A percentile compares a stretch with the other conserved stretches of the same genome.
Evolutionary conservation across 2,329 filamentous ascomycete species (phyloP).

Genomic region (Diaporthe velutina): DNA sequence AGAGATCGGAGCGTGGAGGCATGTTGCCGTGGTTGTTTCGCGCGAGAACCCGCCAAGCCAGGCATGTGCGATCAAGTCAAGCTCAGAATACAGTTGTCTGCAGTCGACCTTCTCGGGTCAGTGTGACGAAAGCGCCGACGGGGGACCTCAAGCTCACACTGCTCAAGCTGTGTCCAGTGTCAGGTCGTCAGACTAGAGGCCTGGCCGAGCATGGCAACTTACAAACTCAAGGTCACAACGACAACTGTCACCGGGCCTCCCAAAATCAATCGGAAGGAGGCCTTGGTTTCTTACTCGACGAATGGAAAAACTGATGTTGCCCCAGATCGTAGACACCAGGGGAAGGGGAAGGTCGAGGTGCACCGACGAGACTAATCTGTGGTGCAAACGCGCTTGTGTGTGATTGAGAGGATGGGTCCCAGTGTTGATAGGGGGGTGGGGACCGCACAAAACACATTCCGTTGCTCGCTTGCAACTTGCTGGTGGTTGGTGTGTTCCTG

Average conservation of each 20-base stretch:
- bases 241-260: background rate
- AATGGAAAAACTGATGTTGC: background rate
- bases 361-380: background rate
- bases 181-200: background rate
- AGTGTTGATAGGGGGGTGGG: background rate
- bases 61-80: background rate
- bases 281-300: background rate
- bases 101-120: background rate
- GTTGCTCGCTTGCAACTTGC: background rate
- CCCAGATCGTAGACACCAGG: background rate
- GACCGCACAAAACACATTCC: background rate
- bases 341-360: background rate
- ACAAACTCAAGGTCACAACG: background rate
- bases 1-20: background rate
- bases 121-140: background rate
- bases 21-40: slow-evolving; percentile 3
- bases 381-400: background rate
- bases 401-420: background rate
- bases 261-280: background rate
- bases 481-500: background rate
- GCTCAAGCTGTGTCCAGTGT: background rate
- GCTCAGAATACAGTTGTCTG: background rate
- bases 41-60: background rate
- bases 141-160: background rate
- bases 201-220: background rate